Evolutionary conservation across 2,329 filamentous ascomycete species (phyloP), one percentile per base, ranked within the genome.

Genomic region (Claviceps capensis): DNA sequence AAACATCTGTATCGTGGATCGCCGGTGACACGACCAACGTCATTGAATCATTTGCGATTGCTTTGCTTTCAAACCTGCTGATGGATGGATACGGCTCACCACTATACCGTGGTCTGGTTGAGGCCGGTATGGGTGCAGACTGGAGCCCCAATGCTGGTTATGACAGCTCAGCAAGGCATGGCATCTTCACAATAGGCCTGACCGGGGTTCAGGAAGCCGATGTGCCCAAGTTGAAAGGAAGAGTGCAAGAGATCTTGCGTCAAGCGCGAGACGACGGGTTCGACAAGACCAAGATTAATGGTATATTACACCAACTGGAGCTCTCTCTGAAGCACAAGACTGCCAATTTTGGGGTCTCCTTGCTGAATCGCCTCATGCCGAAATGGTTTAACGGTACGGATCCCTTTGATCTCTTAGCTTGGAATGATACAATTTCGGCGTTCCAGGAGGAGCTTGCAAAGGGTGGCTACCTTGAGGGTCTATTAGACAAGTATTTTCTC

Each of bases 11-110:
- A 0, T 94, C 91, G 1, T 98, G 93, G 93, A 74, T 94, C 34
- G 84, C 89, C 65, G 88, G 89, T 42, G 85, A 95, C 58, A 85
- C 87, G 0, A 79, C 82, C 1, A 80, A 98, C 60, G 77, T 93
- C 6, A 73, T 95, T 1, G 90, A 98, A 67, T 89, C 87, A 0
- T 97, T 97, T 66, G 88, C 88, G 0, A 69, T 96, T 5, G 82
- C 85, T 2, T 76, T 98, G 8, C 71, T 97, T 37, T 88, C 88
- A 4, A 88, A 85, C 2, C 71, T 98, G 16, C 71, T 98, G 9
- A 84, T 95, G 71, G 90, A 95, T 65, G 93, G 93, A 5, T 98
- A 97, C 64, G 91, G 93, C 14, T 96, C 93, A 5, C 93, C 93
- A 0, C 70, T 98, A 52, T 97, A 97, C 66, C 83, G 83, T 55